Percentiles rank a stretch among this genome's conserved stretches.
Evolutionary conservation across 2,329 filamentous ascomycete genomes (phyloP).

Genomic region (Mollisia scopiformis): DNA sequence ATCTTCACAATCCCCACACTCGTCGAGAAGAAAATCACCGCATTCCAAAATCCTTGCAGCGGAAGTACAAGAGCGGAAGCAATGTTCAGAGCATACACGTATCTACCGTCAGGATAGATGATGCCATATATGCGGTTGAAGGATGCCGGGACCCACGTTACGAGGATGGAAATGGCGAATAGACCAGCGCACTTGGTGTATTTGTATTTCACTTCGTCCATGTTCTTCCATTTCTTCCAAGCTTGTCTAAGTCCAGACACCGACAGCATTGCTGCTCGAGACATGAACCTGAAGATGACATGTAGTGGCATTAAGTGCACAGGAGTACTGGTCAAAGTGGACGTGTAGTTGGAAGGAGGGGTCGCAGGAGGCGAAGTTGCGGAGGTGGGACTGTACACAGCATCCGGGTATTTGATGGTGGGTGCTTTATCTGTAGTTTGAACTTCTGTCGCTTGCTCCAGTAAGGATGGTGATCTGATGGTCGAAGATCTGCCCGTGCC

Average conservation of each 20-base stretch:
- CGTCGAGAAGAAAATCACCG: slow-evolving; percentile 73
- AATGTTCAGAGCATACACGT: slow-evolving; percentile 63
- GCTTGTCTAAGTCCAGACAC: neutral
- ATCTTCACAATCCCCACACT: slow-evolving; percentile 56
- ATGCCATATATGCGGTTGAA: slow-evolving; percentile 76
- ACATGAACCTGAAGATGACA: too few species aligned
- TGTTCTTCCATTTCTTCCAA: neutral
- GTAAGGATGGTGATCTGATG: neutral
- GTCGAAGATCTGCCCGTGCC: neutral
- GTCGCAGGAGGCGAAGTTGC: neutral
- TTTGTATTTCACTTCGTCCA: slow-evolving; percentile 67
- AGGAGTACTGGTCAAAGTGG: too few species aligned
- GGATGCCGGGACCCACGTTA: slow-evolving; percentile 77
- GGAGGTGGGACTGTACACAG: neutral
- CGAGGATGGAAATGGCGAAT: slow-evolving; percentile 70
- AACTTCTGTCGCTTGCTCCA: neutral
- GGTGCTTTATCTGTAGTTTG: neutral
- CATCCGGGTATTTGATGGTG: slow-evolving; percentile 4
- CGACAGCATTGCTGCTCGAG: too few species aligned
- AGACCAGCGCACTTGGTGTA: slow-evolving; percentile 72
- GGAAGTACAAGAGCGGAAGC: slow-evolving; percentile 75
- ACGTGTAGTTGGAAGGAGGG: neutral
- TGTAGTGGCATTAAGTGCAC: too few species aligned
- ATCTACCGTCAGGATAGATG: slow-evolving; percentile 52
- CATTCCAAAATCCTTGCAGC: slow-evolving; percentile 84